A percentile compares a stretch with the other conserved stretches of the same genome.
Evolutionary conservation across 176 grass and related monocot genomes (phyloP).

Genomic region (Oryza glumipatula): DNA sequence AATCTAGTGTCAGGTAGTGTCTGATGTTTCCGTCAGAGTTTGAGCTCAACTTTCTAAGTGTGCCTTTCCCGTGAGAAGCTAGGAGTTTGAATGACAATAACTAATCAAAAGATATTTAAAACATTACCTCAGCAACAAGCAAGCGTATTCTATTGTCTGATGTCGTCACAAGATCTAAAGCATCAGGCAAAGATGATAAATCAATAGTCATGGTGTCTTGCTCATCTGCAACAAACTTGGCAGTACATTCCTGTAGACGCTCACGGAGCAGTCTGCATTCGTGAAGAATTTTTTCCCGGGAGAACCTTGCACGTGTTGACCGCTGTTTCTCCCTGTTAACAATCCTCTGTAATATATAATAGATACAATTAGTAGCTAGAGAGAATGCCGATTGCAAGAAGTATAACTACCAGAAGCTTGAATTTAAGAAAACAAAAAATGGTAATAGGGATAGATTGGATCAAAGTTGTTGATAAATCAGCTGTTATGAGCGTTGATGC

Average conservation of each 20-base stretch:
- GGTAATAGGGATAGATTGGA: slow-evolving; percentile 4
- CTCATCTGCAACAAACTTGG: slow-evolving; percentile 78
- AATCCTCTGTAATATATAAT: slow-evolving; percentile 55
- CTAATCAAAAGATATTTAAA: slow-evolving; percentile 2
- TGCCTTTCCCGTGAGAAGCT: background rate
- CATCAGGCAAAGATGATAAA: slow-evolving; percentile 71
- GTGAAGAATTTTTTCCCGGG: slow-evolving; percentile 67
- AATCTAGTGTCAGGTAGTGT: background rate
- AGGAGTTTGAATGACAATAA: slow-evolving; percentile 25
- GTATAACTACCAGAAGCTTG: background rate
- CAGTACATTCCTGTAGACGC: slow-evolving; percentile 79
- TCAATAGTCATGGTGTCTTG: slow-evolving; percentile 63
- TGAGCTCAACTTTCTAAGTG: background rate
- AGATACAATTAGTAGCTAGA: slow-evolving; percentile 22
- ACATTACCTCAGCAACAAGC: slow-evolving; percentile 86
- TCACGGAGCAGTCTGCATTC: slow-evolving; percentile 79
- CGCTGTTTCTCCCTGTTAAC: slow-evolving; percentile 60
- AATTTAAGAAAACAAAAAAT: slow-evolving; percentile 8
- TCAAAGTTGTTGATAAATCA: slow-evolving; percentile 14
- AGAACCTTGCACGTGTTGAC: slow-evolving; percentile 50
- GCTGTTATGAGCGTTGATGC: background rate
- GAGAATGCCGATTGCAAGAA: background rate
- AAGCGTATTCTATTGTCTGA: slow-evolving; percentile 83
- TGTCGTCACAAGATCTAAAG: slow-evolving; percentile 71
- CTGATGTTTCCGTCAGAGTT: background rate